Conservation (phyloP, 192 early-diverging fungal species). For the Coemansia biformis region DNA sequence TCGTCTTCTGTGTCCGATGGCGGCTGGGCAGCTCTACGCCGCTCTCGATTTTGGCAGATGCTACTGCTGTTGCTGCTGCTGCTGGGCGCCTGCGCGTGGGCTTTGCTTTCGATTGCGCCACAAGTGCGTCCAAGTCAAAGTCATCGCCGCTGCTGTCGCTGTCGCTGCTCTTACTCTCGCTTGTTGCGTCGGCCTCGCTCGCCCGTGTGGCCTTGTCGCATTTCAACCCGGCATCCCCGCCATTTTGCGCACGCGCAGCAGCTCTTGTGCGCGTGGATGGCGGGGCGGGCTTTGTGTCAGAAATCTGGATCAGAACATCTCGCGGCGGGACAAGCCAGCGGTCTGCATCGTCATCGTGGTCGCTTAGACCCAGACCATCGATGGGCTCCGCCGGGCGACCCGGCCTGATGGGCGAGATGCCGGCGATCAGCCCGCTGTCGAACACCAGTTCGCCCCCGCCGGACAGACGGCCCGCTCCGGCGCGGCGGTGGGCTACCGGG, state of each 20-base stretch:
- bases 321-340: neutral
- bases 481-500: neutral
- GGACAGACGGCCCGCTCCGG: slow-evolving; percentile 1
- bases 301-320: neutral
- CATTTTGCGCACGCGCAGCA: too few relatives aligned
- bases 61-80: too few relatives aligned
- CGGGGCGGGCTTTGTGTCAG: too few relatives aligned
- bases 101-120: slow-evolving; percentile 3
- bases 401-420: slow-evolving; percentile 31
- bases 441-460: slow-evolving; percentile 4
- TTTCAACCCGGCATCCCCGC: too few relatives aligned
- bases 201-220: too few relatives aligned
- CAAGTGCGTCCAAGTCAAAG: slow-evolving; percentile 13
- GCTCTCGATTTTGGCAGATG: neutral
- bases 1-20: neutral
- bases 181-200: too few relatives aligned
- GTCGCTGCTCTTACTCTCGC: neutral
- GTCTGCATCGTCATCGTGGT: slow-evolving; percentile 2
- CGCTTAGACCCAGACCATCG: neutral
- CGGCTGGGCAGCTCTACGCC: slow-evolving; percentile 1
- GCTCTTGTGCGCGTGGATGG: too few relatives aligned
- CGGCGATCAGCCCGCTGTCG: slow-evolving; percentile 30
- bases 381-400: slow-evolving; percentile 7
- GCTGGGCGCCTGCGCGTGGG: neutral
- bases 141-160: slow-evolving; percentile 5